These are phyloP conservation scores for Geotrichum fermentans DNA, from an alignment of 1,139 yeast species.

Conservation along the genomic window DNA sequence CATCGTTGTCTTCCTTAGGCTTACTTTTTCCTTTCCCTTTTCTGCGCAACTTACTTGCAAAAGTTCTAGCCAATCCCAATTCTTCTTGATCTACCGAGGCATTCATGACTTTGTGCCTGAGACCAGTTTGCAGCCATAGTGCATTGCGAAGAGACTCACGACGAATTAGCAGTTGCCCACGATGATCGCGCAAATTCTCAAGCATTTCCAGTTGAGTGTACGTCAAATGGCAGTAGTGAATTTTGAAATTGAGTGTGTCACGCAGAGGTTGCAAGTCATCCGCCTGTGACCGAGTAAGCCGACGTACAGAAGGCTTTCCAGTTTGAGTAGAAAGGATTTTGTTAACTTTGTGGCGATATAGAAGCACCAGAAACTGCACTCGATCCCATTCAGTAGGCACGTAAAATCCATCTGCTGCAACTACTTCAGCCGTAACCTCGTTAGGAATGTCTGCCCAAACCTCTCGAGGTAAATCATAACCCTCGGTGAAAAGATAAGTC, in stretches of 20 bases:
- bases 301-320: background rate
- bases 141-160: slow-evolving; percentile 43
- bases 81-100: slow-evolving; percentile 23
- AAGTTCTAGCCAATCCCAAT: slow-evolving; percentile 19
- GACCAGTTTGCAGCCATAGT: slow-evolving; percentile 44
- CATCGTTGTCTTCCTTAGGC: background rate
- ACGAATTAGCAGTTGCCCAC: slow-evolving; percentile 39
- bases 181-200: slow-evolving; percentile 39
- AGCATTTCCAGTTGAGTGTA: slow-evolving; percentile 44
- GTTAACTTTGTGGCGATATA: slow-evolving; percentile 22
- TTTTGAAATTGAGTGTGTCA: slow-evolving; percentile 39
- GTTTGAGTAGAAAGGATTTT: background rate
- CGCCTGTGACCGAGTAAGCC: slow-evolving; percentile 9
- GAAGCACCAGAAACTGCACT: slow-evolving; percentile 41
- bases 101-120: slow-evolving; percentile 39
- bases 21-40: slow-evolving; percentile 2
- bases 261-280: slow-evolving; percentile 28
- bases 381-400: slow-evolving; percentile 53
- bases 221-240: slow-evolving; percentile 46
- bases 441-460: slow-evolving; percentile 47
- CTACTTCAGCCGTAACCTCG: slow-evolving; percentile 42
- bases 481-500: slow-evolving; percentile 45
- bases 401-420: slow-evolving; percentile 48
- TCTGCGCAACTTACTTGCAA: background rate
- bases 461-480: slow-evolving; percentile 44